Base-by-base conservation (phyloP, 2,329 filamentous ascomycete genomes). In the Bipolaris cookei region DNA sequence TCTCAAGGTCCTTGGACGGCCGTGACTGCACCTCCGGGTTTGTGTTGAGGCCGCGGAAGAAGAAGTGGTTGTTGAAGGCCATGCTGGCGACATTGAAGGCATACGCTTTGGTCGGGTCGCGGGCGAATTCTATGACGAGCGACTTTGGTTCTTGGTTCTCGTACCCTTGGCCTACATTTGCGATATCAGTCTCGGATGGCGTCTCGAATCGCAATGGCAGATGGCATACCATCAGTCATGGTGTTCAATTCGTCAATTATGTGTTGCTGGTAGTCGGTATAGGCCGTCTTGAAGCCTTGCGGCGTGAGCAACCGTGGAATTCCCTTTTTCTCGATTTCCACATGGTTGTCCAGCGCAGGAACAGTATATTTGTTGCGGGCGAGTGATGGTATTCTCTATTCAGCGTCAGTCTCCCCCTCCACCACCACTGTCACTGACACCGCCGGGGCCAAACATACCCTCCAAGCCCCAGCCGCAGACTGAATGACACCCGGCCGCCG, bases 51-150 rank as follows among this genome's bases (percentile, higher is more conserved):
- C 82, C 78, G 66, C 85, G 76, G 84, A 94, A 93, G 85, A 92
- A 94, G 82, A 92, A 89, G 75, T 88, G 84, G 77, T 88, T 97
- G 86, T 98, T 98, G 84, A 91, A 90, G 54, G 92, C 91, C 90
- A 96, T 96, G 69, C 91, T 96, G 77, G 95, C 95, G 77, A 96
- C 87, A 85, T 98, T 99, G 87, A 99, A 99, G 75, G 89, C 82
- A 67, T 88, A 83, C 39, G 95, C 95, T 62, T 85, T 83, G 66
- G 83, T 83, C 42, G 94, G 89, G 71, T 95, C 86, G 77, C 92
- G 91, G 58, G 94, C 90, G 57, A 89, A 89, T 71, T 86, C 82
- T 71, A 94, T 82, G 72, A 90, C 79, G 72, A 97, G 87, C 44
- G 87, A 81, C 77, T 90, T 88, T 59, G 86, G 77, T 48, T 83